These are phyloP conservation scores for Neoscytalidium dimidiatum DNA, from an alignment of 2,329 filamentous ascomycete genomes.

Conservation along the genomic window DNA sequence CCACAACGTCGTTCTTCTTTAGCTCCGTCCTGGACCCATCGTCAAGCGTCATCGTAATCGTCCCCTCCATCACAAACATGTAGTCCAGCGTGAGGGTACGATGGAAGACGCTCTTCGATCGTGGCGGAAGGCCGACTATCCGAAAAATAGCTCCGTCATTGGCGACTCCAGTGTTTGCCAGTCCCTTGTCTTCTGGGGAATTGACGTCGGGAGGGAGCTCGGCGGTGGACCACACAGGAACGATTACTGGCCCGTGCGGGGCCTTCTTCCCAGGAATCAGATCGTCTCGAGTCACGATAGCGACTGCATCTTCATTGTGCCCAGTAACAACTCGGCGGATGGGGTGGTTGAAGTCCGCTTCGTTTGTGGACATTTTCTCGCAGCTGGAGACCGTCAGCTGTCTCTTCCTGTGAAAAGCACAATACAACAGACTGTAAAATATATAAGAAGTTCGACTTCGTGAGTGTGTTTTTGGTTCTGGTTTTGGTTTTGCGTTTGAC, in stretches of 20 bases:
- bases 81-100: neutral
- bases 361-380: conserved; percentile 6
- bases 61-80: conserved; percentile 7
- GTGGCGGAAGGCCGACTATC: neutral
- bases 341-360: neutral
- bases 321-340: conserved; percentile 4
- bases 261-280: neutral
- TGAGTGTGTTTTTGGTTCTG: too few species aligned
- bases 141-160: neutral
- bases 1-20: conserved; percentile 3
- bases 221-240: neutral
- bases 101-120: conserved; percentile 1
- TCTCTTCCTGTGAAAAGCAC: too few species aligned
- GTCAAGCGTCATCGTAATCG: neutral
- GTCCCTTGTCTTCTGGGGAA: neutral
- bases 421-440: too few species aligned
- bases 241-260: neutral
- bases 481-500: too few species aligned
- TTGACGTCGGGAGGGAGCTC: conserved; percentile 7
- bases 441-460: neutral
- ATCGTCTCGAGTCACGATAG: neutral
- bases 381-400: too few species aligned
- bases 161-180: neutral
- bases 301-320: neutral
- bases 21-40: neutral